Base-by-base conservation (phyloP, 108 stramenopile genomes). In the Aurantiochytrium sp. region DNA sequence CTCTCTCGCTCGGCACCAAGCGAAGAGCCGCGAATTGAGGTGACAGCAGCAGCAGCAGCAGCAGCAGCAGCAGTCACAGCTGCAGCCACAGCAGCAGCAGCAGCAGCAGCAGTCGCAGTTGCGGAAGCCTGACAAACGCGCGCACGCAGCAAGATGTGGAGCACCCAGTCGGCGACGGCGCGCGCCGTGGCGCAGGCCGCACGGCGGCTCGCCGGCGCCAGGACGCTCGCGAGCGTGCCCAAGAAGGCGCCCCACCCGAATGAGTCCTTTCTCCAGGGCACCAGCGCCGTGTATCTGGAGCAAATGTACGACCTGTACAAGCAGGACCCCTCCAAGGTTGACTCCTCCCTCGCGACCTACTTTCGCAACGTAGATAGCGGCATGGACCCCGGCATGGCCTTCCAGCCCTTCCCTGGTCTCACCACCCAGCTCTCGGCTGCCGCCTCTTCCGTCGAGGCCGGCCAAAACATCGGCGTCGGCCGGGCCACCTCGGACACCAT, bases 261-360 rank as follows among this genome's bases (percentile, higher is more conserved):
- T 12, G 89, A 91, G 58, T 45, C 25, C n/a, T 90, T 91, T 72
- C 72, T 89, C 45, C 19, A 8, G n/a, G 88, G 91, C 60, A 90
- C 90, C 83, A 91, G 58, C 64, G 90, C 92, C 49, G 58, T 94
- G 49, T 94, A 94, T 91, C 89, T 94, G 60, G 94, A 94, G 72
- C 87, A 92, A 25, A 94, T 94, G 94, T 94, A 94, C 72, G 51
- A 72, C n/a, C 87, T 90, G 25, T 94, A 93, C 93, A 60, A 58
- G 44, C n/a, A 16, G 59, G 92, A 94, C 92, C 92, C 92, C 5
- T 10, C 25, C 19, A 88, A 89, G 57, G 94, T 94, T 23, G 93
- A 94, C 92, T 58, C 92, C 60, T 91, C 91, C 58, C 94, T 93
- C 93, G 92, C 89, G 73, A 90, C 92, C 21, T 94, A 94, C 72